Evolutionary conservation across 176 grass and related monocot genomes (phyloP), one percentile per base, ranked within the genome.

Genomic region (Coix lacrymajobi): DNA sequence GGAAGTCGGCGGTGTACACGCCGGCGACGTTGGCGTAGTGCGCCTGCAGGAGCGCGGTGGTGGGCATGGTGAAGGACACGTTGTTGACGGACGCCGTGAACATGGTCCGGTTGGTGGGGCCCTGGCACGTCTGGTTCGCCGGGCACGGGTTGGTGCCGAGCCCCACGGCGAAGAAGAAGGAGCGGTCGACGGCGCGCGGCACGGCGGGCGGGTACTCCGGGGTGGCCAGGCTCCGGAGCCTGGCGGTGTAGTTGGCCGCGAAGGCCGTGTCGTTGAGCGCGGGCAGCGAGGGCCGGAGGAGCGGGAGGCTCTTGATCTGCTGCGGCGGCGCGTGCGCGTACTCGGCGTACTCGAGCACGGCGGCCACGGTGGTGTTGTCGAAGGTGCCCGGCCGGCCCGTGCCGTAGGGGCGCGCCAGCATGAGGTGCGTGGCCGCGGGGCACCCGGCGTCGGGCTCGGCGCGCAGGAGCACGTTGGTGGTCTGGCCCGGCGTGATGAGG

Each of bases 81-180:
- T 97, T 97, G 91, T 97, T 97, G 8, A 97, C 39, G 64, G 84
- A 72, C 30, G 91, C 91, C 7, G 84, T 11, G 54, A 97, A 93
- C 83, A 20, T 94, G 75, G 82, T 90, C 3, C 85, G 82, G 24
- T 97, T 93, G 22, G 94, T 94, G 22, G 94, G 94, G 0, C 94
- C 94, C 57, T 88, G 85, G 67, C 94, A 97, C 0, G 91, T 93
- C 68, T 75, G 81, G 84, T 97, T 86, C 19, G 60, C 65, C 0
- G 87, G 89, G 66, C 94, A 97, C 3, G 91, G 94, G 32, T 43
- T 75, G 2, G 94, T 87, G 22, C 91, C 94, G 39, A 97, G 88
- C 11, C 94, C 94, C 4, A 94, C 86, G 72, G 91, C 60, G 91
- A 97, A 97, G 89, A 89, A 93, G 91, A 97, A 97, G 7, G 71